These are phyloP conservation scores for Russula ochroleuca DNA, from an alignment of 768 basidiomycete genomes.

Conservation along the genomic window DNA sequence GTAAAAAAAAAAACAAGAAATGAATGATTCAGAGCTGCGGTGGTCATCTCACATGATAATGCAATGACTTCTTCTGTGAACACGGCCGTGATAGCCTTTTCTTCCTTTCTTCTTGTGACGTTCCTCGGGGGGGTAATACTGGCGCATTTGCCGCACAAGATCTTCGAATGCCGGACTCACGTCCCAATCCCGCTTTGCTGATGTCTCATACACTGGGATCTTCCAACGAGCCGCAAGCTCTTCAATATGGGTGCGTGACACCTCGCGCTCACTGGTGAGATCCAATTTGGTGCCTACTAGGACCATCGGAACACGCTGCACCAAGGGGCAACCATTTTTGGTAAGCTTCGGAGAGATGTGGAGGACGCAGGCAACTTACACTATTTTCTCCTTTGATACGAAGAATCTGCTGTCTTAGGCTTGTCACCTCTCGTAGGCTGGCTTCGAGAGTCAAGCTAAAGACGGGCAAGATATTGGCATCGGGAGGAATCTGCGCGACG, in stretches of 20 bases:
- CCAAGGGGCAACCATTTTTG: not conserved
- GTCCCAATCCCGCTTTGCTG: slow-evolving; percentile 83
- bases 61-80: slow-evolving; percentile 33
- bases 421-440: slow-evolving; percentile 74
- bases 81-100: slow-evolving; percentile 28
- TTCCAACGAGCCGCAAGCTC: slow-evolving; percentile 61
- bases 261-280: slow-evolving; percentile 74
- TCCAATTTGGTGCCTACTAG: slow-evolving; percentile 86
- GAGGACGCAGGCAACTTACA: slow-evolving; percentile 36
- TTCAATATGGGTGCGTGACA: slow-evolving; percentile 59
- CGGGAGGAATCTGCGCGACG: not conserved
- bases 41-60: slow-evolving; percentile 37
- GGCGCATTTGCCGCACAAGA: slow-evolving; percentile 69
- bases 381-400: slow-evolving; percentile 69
- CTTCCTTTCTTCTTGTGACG: slow-evolving; percentile 35
- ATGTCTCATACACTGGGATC: slow-evolving; percentile 81
- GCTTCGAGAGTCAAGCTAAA: slow-evolving; percentile 75
- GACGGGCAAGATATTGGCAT: not conserved
- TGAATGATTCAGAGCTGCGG: not conserved
- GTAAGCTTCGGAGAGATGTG: not conserved
- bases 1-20: slow-evolving; percentile 6
- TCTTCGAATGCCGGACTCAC: slow-evolving; percentile 75
- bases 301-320: slow-evolving; percentile 68
- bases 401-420: slow-evolving; percentile 74
- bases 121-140: slow-evolving; percentile 50